Evolutionary conservation across 768 basidiomycete genomes (phyloP), one percentile per base, ranked within the genome.

Genomic region (Mycena crocata): DNA sequence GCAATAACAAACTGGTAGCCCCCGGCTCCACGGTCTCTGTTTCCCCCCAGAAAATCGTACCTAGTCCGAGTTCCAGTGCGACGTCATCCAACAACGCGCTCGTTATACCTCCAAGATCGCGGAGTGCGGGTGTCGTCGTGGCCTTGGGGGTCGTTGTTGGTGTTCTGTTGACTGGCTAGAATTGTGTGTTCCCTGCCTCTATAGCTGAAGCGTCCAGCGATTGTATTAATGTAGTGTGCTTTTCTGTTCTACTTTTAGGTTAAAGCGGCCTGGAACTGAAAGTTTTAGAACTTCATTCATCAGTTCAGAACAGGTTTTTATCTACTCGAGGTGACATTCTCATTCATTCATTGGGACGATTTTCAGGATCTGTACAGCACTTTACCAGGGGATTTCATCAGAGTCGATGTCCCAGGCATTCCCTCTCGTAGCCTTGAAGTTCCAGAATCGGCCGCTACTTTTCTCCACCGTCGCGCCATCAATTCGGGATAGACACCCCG

Each of bases 11-110:
- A 13, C 13, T 19, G 12, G 50, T n/a, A 7, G 63, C 68, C 5
- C 68, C 63, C 2, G 68, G 23, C 13, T 69, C 68, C 21, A 69
- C 68, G 10, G 31, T 69, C 4, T 49, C 57, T 3, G 45, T 69
- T 2, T 44, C 58, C 8, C 17, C 68, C 0, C 57, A 65, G 40
- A 10, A 49, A n/a, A 69, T 69, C 31, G 55, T 52, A 14, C 68
- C 67, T 30, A 64, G 57, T 31, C 39, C 67, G 32, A 64, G 67
- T 21, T 23, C 57, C 5, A 46, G 32, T 10, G 19, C 64, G 12
- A 40, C 46, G 2, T 34, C 30, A 5, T 48, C n/a, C 63, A 21
- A 57, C 19, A 31, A 46, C 32, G 15, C 55, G 40, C 32, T 5
- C 32, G 23, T 23, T 4, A 21, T 7, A 28, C 46, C 7, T 8